Evolutionary conservation across 73 alveolate species (phyloP), one percentile per base, ranked within the genome.

Genomic region (Effrenium voratum): DNA sequence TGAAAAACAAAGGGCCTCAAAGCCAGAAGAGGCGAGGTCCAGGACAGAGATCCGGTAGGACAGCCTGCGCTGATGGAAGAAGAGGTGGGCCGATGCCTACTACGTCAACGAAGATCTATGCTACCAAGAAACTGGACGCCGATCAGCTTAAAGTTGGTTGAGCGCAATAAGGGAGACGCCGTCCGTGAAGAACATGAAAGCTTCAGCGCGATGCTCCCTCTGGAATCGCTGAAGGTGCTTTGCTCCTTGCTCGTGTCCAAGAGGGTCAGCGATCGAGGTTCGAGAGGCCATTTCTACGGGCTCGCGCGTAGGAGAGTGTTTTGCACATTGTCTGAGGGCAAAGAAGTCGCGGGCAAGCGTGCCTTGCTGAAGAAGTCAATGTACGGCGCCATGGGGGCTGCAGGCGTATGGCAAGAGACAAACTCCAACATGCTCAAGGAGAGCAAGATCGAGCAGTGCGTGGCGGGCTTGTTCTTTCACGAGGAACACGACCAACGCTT

Each of bases 261-360:
- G 46, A 57, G 45, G 84, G 41, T 3, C 5, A 52, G 79, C 79
- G 13, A 5, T 28, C 6, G n/a, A 36, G 79, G 79, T 0, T 44
- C 28, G 50, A 12, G 95, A 4, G 95, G 84, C 16, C 95, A 86
- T 47, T 86, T 86, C 49, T 63, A 86, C 38, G 95, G 95, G 1
- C 28, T 16, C 3, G 26, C 63, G 32, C 6, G 44, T 3, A 38
- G 95, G 13, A 8, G 63, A 28, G 46, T 86, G 34, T 86, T 10
- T 47, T 0, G 28, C 2, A 63, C 3, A 0, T 36, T 86, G 12
- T 84, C 95, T 5, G 72, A 16, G n/a, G 95, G 83, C 24, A 22
- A 26, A 1, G 84, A 60, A 30, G 52, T 38, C 19, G 45, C 43
- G 49, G 83, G 81, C n/a, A 86, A 44, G 70, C 40, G 81, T 12